A percentile compares a stretch with the other conserved stretches of the same genome.
Conservation (phyloP, 305 asterid genomes). For the Euphrasia arctica region DNA sequence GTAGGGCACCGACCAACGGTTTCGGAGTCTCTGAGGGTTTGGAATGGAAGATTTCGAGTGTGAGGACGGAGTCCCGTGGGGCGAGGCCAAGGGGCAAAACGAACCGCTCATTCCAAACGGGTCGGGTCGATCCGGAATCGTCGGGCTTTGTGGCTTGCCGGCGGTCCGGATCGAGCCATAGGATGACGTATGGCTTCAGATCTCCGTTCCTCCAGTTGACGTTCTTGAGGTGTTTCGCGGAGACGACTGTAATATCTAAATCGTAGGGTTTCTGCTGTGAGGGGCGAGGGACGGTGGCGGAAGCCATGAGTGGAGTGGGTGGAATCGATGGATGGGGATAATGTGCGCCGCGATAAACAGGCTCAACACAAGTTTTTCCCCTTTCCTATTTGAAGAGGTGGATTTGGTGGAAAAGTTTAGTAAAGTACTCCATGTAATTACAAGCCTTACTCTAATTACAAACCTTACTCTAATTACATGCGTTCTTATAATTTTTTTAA, state of each 20-base stretch:
- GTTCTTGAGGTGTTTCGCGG: constrained; percentile 85
- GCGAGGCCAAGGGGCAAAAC: constrained; percentile 52
- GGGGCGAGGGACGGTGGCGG: constrained; percentile 39
- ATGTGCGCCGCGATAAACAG: constrained; percentile 21
- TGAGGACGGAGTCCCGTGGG: constrained; percentile 52
- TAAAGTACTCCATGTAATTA: too few species aligned
- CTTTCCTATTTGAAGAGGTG: too few species aligned
- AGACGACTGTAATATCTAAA: constrained; percentile 64
- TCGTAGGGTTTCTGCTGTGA: constrained; percentile 46
- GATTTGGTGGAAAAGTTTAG: too few species aligned
- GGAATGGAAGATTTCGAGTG: constrained; percentile 80
- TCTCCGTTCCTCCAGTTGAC: constrained; percentile 87
- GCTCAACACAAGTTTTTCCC: not conserved
- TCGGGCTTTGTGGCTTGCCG: constrained; percentile 86
- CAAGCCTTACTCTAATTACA: too few species aligned
- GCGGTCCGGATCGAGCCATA: constrained; percentile 85
- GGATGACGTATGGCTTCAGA: constrained; percentile 75
- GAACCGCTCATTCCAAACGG: constrained; percentile 90
- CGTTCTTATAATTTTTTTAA: too few species aligned
- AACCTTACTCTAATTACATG: too few species aligned
- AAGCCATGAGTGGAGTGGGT: constrained; percentile 33
- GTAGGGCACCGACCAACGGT: constrained; percentile 70
- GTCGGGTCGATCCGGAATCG: constrained; percentile 62
- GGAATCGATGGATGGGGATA: constrained; percentile 21
- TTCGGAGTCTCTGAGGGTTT: constrained; percentile 72